Evolutionary conservation across 2,329 filamentous ascomycete genomes (phyloP), one percentile per base, ranked within the genome.

Genomic region (Hansfordia pulvinata): DNA sequence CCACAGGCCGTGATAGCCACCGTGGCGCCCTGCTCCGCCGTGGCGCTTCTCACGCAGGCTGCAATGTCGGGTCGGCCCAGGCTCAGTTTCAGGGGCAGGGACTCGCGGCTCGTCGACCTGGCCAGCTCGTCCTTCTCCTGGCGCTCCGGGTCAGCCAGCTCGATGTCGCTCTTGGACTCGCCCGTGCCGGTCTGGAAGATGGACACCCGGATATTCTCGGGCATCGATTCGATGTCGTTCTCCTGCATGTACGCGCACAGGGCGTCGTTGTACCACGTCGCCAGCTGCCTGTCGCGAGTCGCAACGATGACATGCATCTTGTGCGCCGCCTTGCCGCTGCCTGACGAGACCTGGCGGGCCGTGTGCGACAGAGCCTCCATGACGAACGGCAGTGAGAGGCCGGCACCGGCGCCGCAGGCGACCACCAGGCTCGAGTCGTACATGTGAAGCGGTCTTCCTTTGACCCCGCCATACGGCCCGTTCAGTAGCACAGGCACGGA

Each of bases 401-500:
- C 64, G 3, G 60, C 62, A 2, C 69, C 69, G 0, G 69, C 64
- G 0, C 70, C 69, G 8, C 70, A 68, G 0, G 62, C 60, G 4
- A 73, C 43, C 10, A 72, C 42, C 0, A 75, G 40, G 1, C 49
- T 42, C 6, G 44, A 46, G 25, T 67, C 56, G 26, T 56, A 60
- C 1, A 44, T 43, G 0, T 42, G 36, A 10, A 58, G 40, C 23
- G 54, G 52, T 5, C 41, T 36, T 3, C 38, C 38, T 2, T 53
- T 43, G 11, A 68, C 41, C 0, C 68, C 69, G 0, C 70, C 67
- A 30, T 74, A 74, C 0, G 69, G 69, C 0, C 70, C 69, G 20
- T 75, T 69, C 1, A 75, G 33, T 1, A 69, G 41, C 0, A 74
- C 61, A 0, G 52, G 50, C 2, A 65, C 45, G 1, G 43, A 35